phyloP scores from a whole-genome alignment of 75 land plant genomes.

The Pseudotsuga menziesii region DNA sequence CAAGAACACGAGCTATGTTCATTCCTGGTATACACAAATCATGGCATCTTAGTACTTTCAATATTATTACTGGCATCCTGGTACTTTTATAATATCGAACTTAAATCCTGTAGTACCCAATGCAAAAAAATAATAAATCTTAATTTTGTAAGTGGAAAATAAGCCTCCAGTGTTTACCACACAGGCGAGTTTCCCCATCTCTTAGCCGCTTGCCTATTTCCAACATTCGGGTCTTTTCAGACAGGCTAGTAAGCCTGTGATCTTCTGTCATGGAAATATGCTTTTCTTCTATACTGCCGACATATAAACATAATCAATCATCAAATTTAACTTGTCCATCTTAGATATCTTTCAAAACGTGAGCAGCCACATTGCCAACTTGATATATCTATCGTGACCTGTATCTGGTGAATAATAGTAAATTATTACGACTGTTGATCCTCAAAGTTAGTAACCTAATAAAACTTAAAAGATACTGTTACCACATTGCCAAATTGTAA shows the following conservation, averaged over 20 bases:
- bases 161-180: conserved; percentile 39
- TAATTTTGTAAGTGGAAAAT: background rate
- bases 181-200: conserved; percentile 87
- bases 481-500: too few species aligned
- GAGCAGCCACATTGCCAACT: too few species aligned
- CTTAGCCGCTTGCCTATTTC: conserved; percentile 63
- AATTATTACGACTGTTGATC: too few species aligned
- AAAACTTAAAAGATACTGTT: too few species aligned
- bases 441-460: too few species aligned
- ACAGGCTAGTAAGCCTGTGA: conserved; percentile 67
- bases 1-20: conserved; percentile 87
- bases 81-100: background rate
- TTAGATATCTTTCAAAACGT: background rate
- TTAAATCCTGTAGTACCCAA: background rate
- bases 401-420: too few species aligned
- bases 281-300: conserved; percentile 64
- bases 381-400: too few species aligned
- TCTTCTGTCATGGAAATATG: conserved; percentile 87
- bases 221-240: conserved; percentile 65
- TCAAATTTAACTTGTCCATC: background rate
- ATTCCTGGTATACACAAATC: conserved; percentile 46
- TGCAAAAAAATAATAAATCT: background rate
- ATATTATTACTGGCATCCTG: background rate
- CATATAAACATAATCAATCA: background rate
- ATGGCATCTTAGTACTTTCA: background rate